Conservation (phyloP, 768 basidiomycete genomes). For the Mycena albidolilacea region DNA sequence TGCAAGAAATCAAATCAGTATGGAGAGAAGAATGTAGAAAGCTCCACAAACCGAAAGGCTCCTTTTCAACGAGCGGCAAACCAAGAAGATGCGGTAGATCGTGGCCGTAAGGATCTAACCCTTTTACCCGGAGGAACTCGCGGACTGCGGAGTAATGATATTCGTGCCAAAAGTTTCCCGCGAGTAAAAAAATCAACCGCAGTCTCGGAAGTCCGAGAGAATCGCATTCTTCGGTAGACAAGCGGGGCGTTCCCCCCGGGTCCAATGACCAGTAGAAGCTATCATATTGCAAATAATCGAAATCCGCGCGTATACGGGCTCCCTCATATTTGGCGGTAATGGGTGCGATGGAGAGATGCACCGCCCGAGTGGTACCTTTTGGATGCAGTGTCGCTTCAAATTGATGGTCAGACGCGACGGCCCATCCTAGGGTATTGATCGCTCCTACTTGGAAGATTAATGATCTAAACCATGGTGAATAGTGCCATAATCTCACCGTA, state of each 20-base stretch:
- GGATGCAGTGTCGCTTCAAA: background rate
- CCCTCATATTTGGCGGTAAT: too few species aligned
- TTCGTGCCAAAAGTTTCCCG: conserved; percentile 1
- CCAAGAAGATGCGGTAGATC: background rate
- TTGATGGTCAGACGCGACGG: background rate
- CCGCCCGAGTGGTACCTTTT: background rate
- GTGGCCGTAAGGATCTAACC: background rate
- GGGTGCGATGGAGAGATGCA: background rate
- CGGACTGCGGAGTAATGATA: conserved; percentile 14
- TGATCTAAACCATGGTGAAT: background rate
- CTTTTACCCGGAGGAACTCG: background rate
- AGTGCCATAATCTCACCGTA: background rate
- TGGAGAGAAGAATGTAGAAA: too few species aligned
- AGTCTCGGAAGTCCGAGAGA: background rate
- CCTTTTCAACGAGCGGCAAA: background rate
- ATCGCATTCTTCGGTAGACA: background rate
- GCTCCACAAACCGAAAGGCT: background rate
- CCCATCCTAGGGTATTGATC: background rate
- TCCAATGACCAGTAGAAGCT: background rate
- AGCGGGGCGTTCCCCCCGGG: background rate
- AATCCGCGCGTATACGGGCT: background rate
- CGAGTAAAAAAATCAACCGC: background rate
- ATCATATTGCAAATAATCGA: background rate
- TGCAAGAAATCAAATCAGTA: too few species aligned
- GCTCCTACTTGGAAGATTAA: background rate